Conservation (phyloP, 257 asterid genomes). For the Jaltomata sinuosa region DNA sequence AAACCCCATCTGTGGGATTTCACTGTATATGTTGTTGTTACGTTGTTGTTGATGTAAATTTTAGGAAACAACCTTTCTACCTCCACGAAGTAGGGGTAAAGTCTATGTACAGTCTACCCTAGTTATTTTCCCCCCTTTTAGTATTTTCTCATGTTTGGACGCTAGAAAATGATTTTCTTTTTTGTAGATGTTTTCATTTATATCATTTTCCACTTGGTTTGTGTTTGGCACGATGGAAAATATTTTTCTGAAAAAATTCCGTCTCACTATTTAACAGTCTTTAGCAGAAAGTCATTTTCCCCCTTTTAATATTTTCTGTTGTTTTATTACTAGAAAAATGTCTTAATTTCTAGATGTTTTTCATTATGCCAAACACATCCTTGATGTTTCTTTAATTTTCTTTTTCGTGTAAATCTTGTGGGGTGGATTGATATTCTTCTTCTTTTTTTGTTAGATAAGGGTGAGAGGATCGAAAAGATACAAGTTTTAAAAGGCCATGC, state of each 20-base stretch:
- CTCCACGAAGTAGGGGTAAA: not conserved
- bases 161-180: not conserved
- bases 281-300: not conserved
- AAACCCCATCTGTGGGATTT: no score
- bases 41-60: no score
- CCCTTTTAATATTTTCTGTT: not conserved
- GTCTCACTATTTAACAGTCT: not conserved
- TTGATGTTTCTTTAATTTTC: not conserved
- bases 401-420: not conserved
- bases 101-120: no score
- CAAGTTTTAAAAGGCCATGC: not conserved
- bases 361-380: not conserved
- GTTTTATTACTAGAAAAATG: not conserved
- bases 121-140: not conserved
- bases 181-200: not conserved
- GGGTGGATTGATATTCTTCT: not conserved
- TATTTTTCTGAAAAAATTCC: not conserved
- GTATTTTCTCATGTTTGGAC: not conserved
- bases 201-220: not conserved
- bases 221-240: not conserved
- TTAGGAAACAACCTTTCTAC: not conserved
- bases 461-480: not conserved
- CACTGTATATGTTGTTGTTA: no score
- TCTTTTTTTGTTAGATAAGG: not conserved
- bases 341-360: not conserved